Percentiles rank a stretch among this genome's conserved stretches.
Conservation (phyloP, 116 monocot genomes). For the Papilionanthe hybrid region DNA sequence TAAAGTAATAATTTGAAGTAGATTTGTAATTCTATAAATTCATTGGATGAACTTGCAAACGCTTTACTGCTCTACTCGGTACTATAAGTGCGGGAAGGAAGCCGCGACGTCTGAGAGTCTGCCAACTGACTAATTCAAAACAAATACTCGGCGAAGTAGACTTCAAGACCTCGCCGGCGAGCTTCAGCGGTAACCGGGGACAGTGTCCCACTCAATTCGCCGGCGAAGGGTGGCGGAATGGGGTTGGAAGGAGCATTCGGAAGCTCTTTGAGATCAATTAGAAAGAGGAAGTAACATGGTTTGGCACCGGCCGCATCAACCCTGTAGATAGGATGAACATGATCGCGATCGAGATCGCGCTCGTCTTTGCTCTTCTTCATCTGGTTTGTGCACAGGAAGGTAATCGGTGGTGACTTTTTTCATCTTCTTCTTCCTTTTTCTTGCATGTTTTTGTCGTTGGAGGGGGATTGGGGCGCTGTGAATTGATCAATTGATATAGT, state of each 20-base stretch:
- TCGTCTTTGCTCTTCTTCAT: not conserved
- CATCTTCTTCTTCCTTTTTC: not conserved
- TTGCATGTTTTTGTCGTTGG: not conserved
- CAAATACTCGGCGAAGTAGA: not conserved
- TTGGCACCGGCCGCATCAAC: not conserved
- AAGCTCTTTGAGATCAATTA: not conserved
- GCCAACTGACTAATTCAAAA: not conserved
- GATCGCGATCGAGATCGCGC: not conserved
- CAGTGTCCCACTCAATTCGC: not conserved
- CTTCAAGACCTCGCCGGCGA: not conserved
- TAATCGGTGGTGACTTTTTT: not conserved
- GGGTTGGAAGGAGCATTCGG: not conserved
- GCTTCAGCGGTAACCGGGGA: not conserved
- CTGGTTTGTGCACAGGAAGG: slow-evolving; percentile 7
- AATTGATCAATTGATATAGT: not conserved
- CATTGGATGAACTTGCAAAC: too few species aligned
- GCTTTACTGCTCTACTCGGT: too few species aligned
- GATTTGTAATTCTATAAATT: too few species aligned
- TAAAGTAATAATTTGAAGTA: too few species aligned
- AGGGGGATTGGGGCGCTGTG: too few species aligned
- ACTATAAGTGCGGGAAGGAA: not conserved
- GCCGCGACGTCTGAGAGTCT: not conserved
- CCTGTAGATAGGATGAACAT: slow-evolving; percentile 1
- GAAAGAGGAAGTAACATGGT: slow-evolving; percentile 5
- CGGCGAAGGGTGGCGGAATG: not conserved